These are phyloP conservation scores for Trichomonascaceae sp. DNA, from an alignment of 1,139 yeast genomes.

Conservation along the genomic window DNA sequence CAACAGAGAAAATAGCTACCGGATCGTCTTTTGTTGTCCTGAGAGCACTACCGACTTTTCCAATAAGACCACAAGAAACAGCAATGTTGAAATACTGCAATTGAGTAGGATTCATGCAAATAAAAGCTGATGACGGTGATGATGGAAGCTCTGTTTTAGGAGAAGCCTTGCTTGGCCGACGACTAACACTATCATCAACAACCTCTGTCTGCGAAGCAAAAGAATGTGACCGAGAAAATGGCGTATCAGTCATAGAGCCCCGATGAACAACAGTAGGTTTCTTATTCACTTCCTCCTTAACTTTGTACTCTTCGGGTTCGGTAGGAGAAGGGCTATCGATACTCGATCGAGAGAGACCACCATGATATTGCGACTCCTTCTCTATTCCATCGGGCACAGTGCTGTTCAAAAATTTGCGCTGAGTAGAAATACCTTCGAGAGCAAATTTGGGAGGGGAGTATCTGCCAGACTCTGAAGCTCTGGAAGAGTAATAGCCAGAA, in stretches of 20 bases:
- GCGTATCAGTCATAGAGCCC: not conserved
- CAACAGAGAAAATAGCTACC: conserved; percentile 52
- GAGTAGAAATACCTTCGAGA: not conserved
- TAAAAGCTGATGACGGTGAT: conserved; percentile 11
- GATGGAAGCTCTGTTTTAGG: not conserved
- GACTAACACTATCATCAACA: not conserved
- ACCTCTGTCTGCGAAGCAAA: not conserved
- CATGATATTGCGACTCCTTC: not conserved
- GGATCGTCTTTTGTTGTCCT: conserved; percentile 45
- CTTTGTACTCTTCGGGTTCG: not conserved
- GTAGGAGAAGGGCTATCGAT: not conserved
- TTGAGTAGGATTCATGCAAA: conserved; percentile 63
- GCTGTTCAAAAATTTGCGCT: not conserved
- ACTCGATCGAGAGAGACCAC: not conserved
- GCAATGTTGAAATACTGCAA: conserved; percentile 55
- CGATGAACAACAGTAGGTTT: not conserved
- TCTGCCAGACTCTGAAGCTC: not conserved
- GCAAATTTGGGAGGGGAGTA: not conserved
- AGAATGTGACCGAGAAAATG: not conserved
- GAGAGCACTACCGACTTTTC: conserved; percentile 30
- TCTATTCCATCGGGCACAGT: not conserved
- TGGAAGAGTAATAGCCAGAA: not conserved
- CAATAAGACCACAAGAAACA: conserved; percentile 51
- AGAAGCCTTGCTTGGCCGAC: not conserved
- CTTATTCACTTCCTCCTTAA: not conserved